These are phyloP conservation scores for Discostella stelligera DNA, from an alignment of 352 stramenopile genomes.

Conservation along the genomic window DNA sequence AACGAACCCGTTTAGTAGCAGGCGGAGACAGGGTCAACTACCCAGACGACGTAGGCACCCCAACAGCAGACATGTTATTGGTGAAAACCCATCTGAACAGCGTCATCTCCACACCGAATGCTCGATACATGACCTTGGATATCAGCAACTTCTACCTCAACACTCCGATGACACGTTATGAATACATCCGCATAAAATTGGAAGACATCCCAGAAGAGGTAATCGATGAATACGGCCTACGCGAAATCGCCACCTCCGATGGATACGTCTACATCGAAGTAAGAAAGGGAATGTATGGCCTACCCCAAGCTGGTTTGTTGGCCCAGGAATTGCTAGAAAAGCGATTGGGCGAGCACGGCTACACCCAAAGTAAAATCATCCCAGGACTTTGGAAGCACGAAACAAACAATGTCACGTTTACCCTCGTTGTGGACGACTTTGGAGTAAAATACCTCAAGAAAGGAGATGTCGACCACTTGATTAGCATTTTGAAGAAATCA, in stretches of 20 bases:
- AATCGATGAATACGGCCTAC: slow-evolving; percentile 32
- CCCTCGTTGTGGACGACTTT: slow-evolving; percentile 52
- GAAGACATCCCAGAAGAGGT: slow-evolving; percentile 32
- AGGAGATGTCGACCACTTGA: slow-evolving; percentile 6
- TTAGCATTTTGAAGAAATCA: background rate
- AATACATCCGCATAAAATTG: slow-evolving; percentile 43
- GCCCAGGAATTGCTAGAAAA: slow-evolving; percentile 34
- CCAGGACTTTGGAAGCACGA: slow-evolving; percentile 31
- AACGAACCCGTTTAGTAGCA: slow-evolving; percentile 31
- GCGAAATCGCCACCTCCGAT: background rate
- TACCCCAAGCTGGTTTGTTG: slow-evolving; percentile 26
- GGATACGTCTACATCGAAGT: slow-evolving; percentile 47
- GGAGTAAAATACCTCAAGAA: background rate
- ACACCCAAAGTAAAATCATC: slow-evolving; percentile 17
- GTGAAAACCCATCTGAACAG: slow-evolving; percentile 51
- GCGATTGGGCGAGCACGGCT: slow-evolving; percentile 32
- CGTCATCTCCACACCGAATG: slow-evolving; percentile 32
- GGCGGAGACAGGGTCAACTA: slow-evolving; percentile 53
- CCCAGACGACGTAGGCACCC: slow-evolving; percentile 20
- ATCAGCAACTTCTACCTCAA: slow-evolving; percentile 52
- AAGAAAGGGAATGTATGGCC: slow-evolving; percentile 51
- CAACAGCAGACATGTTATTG: slow-evolving; percentile 31
- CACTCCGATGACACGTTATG: slow-evolving; percentile 28
- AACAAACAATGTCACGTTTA: slow-evolving; percentile 31
- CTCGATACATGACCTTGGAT: slow-evolving; percentile 37